Evolutionary conservation across 2,329 filamentous ascomycete species (phyloP), one percentile per base, ranked within the genome.

Genomic region (Bipolaris bicolor): DNA sequence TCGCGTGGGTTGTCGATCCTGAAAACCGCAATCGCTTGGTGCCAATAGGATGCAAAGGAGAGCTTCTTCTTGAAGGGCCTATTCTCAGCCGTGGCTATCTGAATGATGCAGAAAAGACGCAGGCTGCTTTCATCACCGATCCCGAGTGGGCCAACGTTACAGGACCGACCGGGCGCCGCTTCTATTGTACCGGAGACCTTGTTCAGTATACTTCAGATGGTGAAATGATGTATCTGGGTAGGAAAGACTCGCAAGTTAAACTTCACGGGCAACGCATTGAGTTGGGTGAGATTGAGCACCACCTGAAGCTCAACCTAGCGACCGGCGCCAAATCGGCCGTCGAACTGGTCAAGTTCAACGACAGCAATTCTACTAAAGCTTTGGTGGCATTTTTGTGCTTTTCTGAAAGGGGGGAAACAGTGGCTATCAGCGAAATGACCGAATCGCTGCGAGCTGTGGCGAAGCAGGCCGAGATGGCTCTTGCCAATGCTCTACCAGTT

Each of bases 181-280:
- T 72, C 46, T 76, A 75, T 51, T 74, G 68, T 41, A 75, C 72
- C 5, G 73, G 73, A 7, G 73, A 76, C 52, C 49, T 76, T 5
- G 71, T 72, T 0, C 63, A 71, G 20, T 75, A 71, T 49, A 75
- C 68, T 3, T 71, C 69, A 2, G 60, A 69, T 15, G 73, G 73
- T 11, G 67, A 72, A 39, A 67, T 75, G 61, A 74, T 74, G 57
- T 76, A 75, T 57, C 58, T 76, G 13, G 72, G 73, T 4, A 62
- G 73, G 26, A 74, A 75, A 49, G 73, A 76, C 49, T 72, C 62
- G 39, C 72, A 75, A 43, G 72, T 76, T 51, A 76, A 76, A 66
- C 66, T 81, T 37, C 77, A 79, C 31, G 79, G 79, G 3, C 76
- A 79, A 55, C 76, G 79, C 0, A 77, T 81, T 43, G 79, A 81